Percentiles rank a stretch among this genome's conserved stretches.
Conservation (phyloP, 805 yeast genomes). For the Monosporozyma solicola region DNA sequence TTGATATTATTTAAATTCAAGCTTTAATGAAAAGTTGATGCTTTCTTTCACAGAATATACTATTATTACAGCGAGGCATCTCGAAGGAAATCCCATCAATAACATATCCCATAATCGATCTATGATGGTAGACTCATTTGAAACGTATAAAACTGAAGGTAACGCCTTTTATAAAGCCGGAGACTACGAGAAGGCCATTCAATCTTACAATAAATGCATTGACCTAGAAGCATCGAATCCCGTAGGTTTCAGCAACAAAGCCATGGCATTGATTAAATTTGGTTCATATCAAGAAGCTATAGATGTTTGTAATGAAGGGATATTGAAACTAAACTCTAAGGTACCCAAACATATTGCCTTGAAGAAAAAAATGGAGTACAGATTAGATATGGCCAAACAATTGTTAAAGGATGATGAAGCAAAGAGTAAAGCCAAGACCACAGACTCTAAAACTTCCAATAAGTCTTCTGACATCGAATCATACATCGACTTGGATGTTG, state of each 20-base stretch:
- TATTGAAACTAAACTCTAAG: constrained; percentile 15
- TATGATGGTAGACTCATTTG: constrained; percentile 7
- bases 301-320: constrained; percentile 42
- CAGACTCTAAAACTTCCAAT: too few relatives aligned
- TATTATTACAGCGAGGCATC: background rate
- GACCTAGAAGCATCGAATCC: constrained; percentile 41
- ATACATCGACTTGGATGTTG: constrained; percentile 27
- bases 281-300: constrained; percentile 41
- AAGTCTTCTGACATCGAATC: background rate
- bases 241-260: constrained; percentile 55
- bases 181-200: constrained; percentile 43
- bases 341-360: constrained; percentile 27
- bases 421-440: background rate
- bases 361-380: constrained; percentile 41
- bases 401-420: background rate
- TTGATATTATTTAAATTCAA: background rate
- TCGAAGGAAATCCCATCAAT: too few relatives aligned
- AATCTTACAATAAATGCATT: constrained; percentile 49
- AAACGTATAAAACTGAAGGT: constrained; percentile 34
- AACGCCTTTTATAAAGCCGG: constrained; percentile 41
- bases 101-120: background rate
- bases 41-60: background rate
- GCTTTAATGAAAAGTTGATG: background rate
- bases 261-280: constrained; percentile 53
- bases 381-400: constrained; percentile 38